These are phyloP conservation scores for Acanthamoeba castellanii DNA, from an alignment of 208 protist species.

Conservation along the genomic window DNA sequence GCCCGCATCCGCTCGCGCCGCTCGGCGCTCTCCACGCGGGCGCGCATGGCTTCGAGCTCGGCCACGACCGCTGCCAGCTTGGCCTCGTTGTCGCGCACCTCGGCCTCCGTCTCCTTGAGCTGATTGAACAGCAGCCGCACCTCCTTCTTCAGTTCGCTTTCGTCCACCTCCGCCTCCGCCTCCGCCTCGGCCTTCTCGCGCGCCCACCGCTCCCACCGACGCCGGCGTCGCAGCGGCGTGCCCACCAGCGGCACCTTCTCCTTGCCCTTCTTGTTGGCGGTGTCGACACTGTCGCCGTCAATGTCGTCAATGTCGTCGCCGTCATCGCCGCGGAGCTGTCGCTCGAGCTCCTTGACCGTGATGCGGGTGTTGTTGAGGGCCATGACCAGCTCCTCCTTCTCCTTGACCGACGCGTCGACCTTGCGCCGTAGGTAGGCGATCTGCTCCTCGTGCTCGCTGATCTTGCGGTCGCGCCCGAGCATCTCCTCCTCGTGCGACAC, in stretches of 20 bases:
- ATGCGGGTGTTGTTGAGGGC: constrained; percentile 19
- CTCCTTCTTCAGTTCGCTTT: constrained; percentile 16
- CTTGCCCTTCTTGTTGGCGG: neutral
- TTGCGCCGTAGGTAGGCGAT: neutral
- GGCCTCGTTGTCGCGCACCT: neutral
- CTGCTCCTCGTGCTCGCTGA: neutral
- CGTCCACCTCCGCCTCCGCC: neutral
- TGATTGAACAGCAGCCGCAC: constrained; percentile 19
- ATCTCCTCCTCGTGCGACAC: constrained; percentile 20
- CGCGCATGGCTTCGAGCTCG: neutral
- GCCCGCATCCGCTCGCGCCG: neutral
- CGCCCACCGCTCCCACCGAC: neutral
- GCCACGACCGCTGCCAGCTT: neutral
- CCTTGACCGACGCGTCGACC: neutral
- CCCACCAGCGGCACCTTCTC: neutral
- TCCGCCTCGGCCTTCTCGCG: neutral
- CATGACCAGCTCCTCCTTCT: constrained; percentile 13
- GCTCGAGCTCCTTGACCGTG: constrained; percentile 3
- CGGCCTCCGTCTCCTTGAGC: constrained; percentile 14
- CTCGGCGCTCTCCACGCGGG: neutral
- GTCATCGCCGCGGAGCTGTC: neutral
- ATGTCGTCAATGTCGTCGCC: neutral
- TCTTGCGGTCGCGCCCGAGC: neutral
- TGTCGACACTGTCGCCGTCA: neutral
- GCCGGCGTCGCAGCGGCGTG: neutral